Evolutionary conservation across 352 stramenopile species (phyloP), one percentile per base, ranked within the genome.

Genomic region (Phytophthora lateralis): DNA sequence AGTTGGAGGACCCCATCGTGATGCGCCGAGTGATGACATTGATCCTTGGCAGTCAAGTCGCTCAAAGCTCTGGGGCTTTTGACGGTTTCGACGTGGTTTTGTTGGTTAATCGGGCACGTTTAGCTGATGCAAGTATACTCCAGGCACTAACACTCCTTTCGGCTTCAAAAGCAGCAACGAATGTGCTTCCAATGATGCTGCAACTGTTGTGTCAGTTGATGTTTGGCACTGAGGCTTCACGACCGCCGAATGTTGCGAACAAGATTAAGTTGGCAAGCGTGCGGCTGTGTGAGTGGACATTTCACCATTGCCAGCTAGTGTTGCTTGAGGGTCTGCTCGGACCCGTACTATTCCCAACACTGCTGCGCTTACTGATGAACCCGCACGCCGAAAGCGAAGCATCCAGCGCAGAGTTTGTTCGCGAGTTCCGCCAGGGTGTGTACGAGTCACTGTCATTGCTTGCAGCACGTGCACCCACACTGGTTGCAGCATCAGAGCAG

Each of bases 161-260:
- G 7, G 38, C 43, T 11, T 92, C 83, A 0, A 83, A 89, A 52
- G 55, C 70, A 6, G 81, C 80, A 11, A 63, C 81, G 12, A 88
- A 88, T 51, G 69, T 78, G 10, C 52, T 90, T 27, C 85, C 85
- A 0, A 60, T 80, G 37, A 82, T 91, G 58, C 49, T 94, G 18
- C 82, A 92, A 54, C 44, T 92, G 21, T 64, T 94, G 14, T 94
- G 83, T 43, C 80, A 91, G 39, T 66, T 91, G 15, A 85, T 94
- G 78, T 92, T 88, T 59, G 85, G 76, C n/a, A 57, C 66, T 3
- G 80, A 89, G 34, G 20, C 71, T 3, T 72, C 50, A 1, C 73
- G 84, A 10, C 75, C 82, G 5, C 66, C 59, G 26, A 84, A 78
- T 46, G 67, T 93, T 26, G 53, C 66, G 0, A 82, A 79, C 53